These are phyloP conservation scores for Cercospora sesami DNA, from an alignment of 2,329 filamentous ascomycete genomes.

Conservation along the genomic window DNA sequence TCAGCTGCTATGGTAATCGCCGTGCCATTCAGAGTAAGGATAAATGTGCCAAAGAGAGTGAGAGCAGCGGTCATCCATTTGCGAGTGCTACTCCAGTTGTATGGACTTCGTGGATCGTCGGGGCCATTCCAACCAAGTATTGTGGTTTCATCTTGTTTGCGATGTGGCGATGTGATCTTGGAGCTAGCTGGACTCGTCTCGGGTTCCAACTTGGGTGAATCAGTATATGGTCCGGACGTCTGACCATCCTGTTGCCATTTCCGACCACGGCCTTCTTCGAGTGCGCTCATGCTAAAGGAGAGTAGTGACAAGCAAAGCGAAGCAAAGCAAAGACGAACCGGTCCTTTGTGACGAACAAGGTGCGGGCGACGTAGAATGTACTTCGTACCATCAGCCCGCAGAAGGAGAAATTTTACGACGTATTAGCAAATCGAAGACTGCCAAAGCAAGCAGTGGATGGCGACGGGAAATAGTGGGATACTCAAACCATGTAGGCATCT, in stretches of 20 bases:
- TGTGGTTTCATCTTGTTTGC: constrained; percentile 23
- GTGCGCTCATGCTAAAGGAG: constrained; percentile 8
- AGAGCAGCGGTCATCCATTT: constrained; percentile 41
- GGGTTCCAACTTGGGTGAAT: not conserved
- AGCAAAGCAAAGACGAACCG: not conserved
- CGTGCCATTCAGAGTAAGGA: constrained; percentile 42
- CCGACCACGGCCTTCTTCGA: constrained; percentile 3
- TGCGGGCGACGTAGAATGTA: not conserved
- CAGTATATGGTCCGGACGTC: not conserved
- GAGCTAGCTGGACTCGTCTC: not conserved
- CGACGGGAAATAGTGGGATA: not conserved
- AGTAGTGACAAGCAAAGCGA: constrained; percentile 2
- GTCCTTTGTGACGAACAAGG: not conserved
- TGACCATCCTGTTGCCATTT: constrained; percentile 13
- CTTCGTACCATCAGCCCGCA: not conserved
- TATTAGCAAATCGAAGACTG: not conserved
- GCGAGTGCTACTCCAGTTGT: constrained; percentile 37
- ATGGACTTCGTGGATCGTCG: constrained; percentile 43
- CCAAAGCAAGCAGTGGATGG: constrained; percentile 1
- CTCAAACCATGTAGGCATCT: constrained; percentile 9
- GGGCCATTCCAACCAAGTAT: constrained; percentile 55
- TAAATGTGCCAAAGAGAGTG: constrained; percentile 38
- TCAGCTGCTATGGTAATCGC: constrained; percentile 40
- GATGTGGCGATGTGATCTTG: not conserved
- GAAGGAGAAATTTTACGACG: constrained; percentile 6